Base-by-base conservation (phyloP, 73 alveolate species). In the Paramecium tetraurelia region DNA sequence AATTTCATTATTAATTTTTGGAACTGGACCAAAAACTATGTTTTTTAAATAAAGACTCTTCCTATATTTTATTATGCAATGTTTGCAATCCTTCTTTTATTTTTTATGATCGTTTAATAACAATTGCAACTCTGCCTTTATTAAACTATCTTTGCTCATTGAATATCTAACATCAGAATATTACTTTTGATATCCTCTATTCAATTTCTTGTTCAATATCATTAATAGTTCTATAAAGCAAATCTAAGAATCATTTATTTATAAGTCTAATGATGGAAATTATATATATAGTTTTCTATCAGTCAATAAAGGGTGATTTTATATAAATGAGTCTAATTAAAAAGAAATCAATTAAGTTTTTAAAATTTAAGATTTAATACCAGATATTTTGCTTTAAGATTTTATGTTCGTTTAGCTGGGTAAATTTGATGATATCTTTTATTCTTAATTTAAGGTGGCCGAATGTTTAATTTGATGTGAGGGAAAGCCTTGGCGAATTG, bases 1-100 rank as follows among this genome's bases (percentile, higher is more conserved):
- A 11, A 22, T 43, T 43, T 36, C 57, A 4, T 20, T 10, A 18
- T 80, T 5, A 38, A 22, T 27, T 12, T 22, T 22, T 44, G 90
- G 90, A 14, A 41, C 48, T 20, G 7, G 11, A 27, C 90, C 90
- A 27, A 80, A 31, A 10, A 80, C n/a, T 12, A 80, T 80, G 14
- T 80, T 80, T 6, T 29, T 80, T 22, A 80, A 22, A 7, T 21
- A 33, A 22, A 46, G 31, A 20, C 63, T 31, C 90, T 80, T 80
- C 48, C 36, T 80, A 80, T 44, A 80, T 80, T 80, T 80, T 1
- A 80, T 59, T 5, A 44, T 44, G 48, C 90, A 80, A 80, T 80
- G 90, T 46, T 80, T 80, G 18, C 90, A 80, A 5, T 80, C 90
- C 48, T 63, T 27, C 12, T 11, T 11, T 31, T 80, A 20, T 40